These are phyloP conservation scores for Metroxylon sagu DNA, from an alignment of 176 grass and related monocot species.

Conservation along the genomic window DNA sequence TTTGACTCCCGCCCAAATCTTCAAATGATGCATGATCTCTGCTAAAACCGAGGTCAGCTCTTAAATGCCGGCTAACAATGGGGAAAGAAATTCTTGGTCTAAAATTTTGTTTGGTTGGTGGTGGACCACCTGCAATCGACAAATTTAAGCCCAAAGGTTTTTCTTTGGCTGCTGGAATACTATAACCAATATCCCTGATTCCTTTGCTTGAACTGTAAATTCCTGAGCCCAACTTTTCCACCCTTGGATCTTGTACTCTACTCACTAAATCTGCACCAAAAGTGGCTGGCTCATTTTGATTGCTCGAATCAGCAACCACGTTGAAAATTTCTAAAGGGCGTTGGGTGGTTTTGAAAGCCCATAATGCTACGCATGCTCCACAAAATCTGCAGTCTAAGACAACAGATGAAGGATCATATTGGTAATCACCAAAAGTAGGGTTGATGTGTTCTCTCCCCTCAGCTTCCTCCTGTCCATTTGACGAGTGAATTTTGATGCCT, in stretches of 20 bases:
- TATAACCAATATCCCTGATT: neutral
- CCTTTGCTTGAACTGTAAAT: neutral
- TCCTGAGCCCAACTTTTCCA: slow-evolving; percentile 18
- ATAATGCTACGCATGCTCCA: slow-evolving; percentile 86
- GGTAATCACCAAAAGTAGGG: slow-evolving; percentile 23
- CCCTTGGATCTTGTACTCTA: slow-evolving; percentile 33
- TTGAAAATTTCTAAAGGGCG: slow-evolving; percentile 75
- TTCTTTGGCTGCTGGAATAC: neutral
- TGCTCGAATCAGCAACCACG: slow-evolving; percentile 43
- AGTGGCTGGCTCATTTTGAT: slow-evolving; percentile 41
- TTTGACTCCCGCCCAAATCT: slow-evolving; percentile 21
- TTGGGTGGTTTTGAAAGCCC: slow-evolving; percentile 58
- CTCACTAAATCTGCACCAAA: slow-evolving; percentile 17
- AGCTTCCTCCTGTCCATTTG: slow-evolving; percentile 33
- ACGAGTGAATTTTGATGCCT: slow-evolving; percentile 36
- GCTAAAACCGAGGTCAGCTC: slow-evolving; percentile 37
- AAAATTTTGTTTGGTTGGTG: slow-evolving; percentile 69
- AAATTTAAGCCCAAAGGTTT: slow-evolving; percentile 43
- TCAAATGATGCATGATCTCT: slow-evolving; percentile 22
- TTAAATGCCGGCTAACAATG: slow-evolving; percentile 76
- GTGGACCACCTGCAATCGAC: slow-evolving; percentile 88
- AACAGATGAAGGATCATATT: slow-evolving; percentile 70
- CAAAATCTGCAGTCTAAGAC: slow-evolving; percentile 91
- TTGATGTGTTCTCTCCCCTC: slow-evolving; percentile 14
- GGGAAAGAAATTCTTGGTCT: slow-evolving; percentile 78